These are phyloP conservation scores for Zygoascus ofunaensis DNA, from an alignment of 805 yeast species.

Conservation along the genomic window DNA sequence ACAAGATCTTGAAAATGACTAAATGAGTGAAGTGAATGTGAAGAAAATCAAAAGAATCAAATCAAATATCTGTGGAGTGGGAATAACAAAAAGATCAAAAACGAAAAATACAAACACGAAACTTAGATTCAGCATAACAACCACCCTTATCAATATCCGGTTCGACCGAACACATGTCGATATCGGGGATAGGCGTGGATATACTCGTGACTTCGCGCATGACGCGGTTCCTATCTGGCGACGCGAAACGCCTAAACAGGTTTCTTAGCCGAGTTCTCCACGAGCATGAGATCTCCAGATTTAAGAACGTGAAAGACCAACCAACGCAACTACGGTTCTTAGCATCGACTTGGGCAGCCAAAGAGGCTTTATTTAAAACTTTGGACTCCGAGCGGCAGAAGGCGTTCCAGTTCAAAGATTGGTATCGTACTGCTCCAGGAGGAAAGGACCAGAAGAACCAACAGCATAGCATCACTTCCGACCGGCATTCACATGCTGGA, in stretches of 20 bases:
- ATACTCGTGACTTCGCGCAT: constrained; percentile 42
- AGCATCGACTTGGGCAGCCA: constrained; percentile 61
- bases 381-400: constrained; percentile 42
- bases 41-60: too few relatives aligned
- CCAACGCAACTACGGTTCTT: constrained; percentile 25
- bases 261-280: constrained; percentile 45
- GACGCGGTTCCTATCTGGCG: constrained; percentile 31
- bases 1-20: too few relatives aligned
- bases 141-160: too few relatives aligned
- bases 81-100: too few relatives aligned
- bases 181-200: constrained; percentile 51
- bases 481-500: constrained; percentile 11
- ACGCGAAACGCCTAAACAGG: constrained; percentile 31
- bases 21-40: not conserved
- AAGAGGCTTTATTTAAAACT: constrained; percentile 65
- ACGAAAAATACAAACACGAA: too few relatives aligned
- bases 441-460: constrained; percentile 10
- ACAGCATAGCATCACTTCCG: not conserved
- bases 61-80: too few relatives aligned
- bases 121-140: too few relatives aligned
- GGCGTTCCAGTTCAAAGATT: constrained; percentile 46
- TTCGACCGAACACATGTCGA: too few relatives aligned
- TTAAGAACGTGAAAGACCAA: not conserved
- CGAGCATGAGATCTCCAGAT: constrained; percentile 18
- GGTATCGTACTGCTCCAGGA: constrained; percentile 41